phyloP scores from a whole-genome alignment of 2,329 filamentous ascomycete genomes.

The Fusarium sp. region DNA sequence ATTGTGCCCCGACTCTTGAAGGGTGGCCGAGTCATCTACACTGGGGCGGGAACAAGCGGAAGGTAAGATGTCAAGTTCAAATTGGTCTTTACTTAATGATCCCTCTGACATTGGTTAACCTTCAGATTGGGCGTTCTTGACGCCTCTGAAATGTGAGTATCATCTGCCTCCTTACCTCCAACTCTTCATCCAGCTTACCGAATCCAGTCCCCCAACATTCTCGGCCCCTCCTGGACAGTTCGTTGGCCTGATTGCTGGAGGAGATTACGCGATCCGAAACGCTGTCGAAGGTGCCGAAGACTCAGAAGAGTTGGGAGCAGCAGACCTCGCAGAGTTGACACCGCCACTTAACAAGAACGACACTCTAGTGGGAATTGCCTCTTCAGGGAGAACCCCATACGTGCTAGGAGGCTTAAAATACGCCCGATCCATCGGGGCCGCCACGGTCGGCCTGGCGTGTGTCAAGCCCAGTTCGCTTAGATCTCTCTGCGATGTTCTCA shows the following conservation, averaged over 20 bases:
- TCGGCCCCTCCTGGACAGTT: not conserved
- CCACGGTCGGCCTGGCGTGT: slow-evolving; percentile 5
- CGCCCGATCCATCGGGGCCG: slow-evolving; percentile 1
- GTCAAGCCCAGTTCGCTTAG: slow-evolving; percentile 7
- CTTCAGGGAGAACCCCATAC: slow-evolving; percentile 31
- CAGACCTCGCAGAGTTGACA: slow-evolving; percentile 11
- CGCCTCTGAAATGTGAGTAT: not conserved
- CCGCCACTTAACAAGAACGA: slow-evolving; percentile 14
- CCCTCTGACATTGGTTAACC: not conserved
- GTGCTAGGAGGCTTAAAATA: slow-evolving; percentile 24
- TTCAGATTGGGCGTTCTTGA: not conserved
- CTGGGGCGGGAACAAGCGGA: slow-evolving; percentile 8
- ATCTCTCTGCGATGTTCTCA: not conserved
- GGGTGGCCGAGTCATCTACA: slow-evolving; percentile 11
- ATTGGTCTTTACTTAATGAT: not conserved
- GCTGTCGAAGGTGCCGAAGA: slow-evolving; percentile 34
- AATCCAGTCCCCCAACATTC: not conserved
- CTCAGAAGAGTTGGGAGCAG: slow-evolving; percentile 9
- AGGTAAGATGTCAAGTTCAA: not conserved
- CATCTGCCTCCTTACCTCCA: not conserved
- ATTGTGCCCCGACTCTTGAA: slow-evolving; percentile 1
- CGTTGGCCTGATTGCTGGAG: not conserved
- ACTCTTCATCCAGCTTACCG: not conserved
- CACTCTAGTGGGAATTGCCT: slow-evolving; percentile 31
- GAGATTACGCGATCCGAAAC: slow-evolving; percentile 23